Evolutionary conservation across 2,329 filamentous ascomycete species (phyloP).

Genomic region (Pseudofabraea citricarpa): DNA sequence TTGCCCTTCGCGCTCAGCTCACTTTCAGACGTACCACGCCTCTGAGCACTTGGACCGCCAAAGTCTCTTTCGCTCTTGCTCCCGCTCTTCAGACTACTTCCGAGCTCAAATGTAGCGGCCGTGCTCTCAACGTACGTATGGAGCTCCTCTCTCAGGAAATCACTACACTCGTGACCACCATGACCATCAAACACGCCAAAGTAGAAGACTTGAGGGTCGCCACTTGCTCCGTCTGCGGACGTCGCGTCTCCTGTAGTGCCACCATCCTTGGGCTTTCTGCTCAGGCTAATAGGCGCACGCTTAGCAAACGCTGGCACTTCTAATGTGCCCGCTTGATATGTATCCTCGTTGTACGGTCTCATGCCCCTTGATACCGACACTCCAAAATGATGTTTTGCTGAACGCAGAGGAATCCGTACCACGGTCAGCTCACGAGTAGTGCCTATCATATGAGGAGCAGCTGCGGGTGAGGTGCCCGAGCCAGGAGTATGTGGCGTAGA

Average conservation of each 20-base stretch:
- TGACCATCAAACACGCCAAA: conserved; percentile 97
- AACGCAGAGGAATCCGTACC: conserved; percentile 87
- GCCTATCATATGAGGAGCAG: conserved; percentile 55
- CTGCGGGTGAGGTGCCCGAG: conserved; percentile 49
- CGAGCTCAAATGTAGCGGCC: conserved; percentile 68
- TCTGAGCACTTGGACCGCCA: conserved; percentile 19
- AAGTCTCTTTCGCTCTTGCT: conserved; percentile 21
- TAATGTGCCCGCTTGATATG: conserved; percentile 90
- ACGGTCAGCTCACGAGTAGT: conserved; percentile 77
- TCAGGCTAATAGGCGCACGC: conserved; percentile 62
- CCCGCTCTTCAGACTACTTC: conserved; percentile 62
- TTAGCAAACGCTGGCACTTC: conserved; percentile 91
- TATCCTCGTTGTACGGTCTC: conserved; percentile 87
- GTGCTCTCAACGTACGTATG: conserved; percentile 87
- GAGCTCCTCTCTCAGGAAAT: conserved; percentile 77
- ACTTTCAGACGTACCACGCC: conserved; percentile 20
- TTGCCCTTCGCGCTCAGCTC: conserved; percentile 28
- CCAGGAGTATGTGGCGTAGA: conserved; percentile 69
- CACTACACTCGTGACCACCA: conserved; percentile 82
- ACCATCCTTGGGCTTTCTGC: conserved; percentile 11
- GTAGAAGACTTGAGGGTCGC: conserved; percentile 95
- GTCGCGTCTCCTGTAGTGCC: conserved; percentile 49
- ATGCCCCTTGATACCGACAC: conserved; percentile 74
- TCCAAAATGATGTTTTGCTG: conserved; percentile 95
- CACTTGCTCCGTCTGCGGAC: conserved; percentile 70